Base-by-base conservation (phyloP, 306 rosid species). In the Betula pendula region DNA sequence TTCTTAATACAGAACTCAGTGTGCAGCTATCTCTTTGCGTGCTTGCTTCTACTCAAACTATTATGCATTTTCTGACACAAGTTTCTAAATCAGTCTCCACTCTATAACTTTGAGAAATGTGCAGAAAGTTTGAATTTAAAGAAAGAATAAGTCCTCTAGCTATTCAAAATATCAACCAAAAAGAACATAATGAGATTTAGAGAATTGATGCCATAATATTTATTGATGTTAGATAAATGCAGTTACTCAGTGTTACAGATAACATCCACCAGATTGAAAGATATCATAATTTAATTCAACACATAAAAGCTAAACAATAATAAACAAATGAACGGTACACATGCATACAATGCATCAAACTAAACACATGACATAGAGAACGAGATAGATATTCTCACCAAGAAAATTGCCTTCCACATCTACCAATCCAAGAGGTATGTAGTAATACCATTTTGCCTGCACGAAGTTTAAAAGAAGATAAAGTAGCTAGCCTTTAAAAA, bases 361-460 rank as follows among this genome's bases (percentile, higher is more conserved):
- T 58, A 31, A 59, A 25, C 29, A 68, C 42, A 27, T 9, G 16
- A n/a, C n/a, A 40, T 16, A 20, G n/a, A 48, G 15, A 27, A 1
- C 45, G n/a, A 69, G 27, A 24, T 38, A 40, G 58, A 35, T 6
- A 50, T 74, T 73, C 87, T 73, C 76, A 95, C 99, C 97, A 50
- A 95, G 91, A 88, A 90, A 95, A 85, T 95, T 95, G 80, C 91
- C 97, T 82, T 95, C 99, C 51, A 93, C 98, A 81, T 93, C 98
- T 56, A 93, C 90, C 88, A 93, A 70, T 78, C 96, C 98, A 70
- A 93, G 96, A 81, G 85, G 78, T 33, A 87, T 63, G 81, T 93
- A 93, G 79, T 85, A 89, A 80, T 88, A 93, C 97, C 97, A 93
- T 85, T 91, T 93, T 69, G 93, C 93, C 98, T 91, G 93, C 78